A percentile compares a stretch with the other conserved stretches of the same genome.
Conservation (phyloP, 176 grass and related monocot genomes). For the Thinopyrum elongatum region DNA sequence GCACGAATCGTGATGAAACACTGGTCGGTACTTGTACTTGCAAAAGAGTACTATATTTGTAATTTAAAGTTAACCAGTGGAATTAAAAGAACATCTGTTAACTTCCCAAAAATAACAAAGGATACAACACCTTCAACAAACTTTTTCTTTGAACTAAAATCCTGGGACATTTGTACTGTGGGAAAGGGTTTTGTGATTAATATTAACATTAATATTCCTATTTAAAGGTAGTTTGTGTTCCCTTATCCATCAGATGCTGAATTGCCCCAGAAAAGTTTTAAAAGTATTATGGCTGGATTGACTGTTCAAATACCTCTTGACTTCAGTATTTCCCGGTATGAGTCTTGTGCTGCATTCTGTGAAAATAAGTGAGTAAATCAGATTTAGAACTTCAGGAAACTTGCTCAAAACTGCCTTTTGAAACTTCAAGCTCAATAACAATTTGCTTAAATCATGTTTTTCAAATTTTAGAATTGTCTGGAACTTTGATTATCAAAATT, state of each 20-base stretch:
- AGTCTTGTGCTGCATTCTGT: slow-evolving; percentile 77
- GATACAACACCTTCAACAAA: not conserved
- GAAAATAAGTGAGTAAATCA: slow-evolving; percentile 21
- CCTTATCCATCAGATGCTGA: not conserved
- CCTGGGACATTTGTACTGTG: not conserved
- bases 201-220: not conserved
- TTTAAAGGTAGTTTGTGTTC: not conserved
- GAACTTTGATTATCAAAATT: not conserved
- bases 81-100: not conserved
- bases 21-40: not conserved
- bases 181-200: not conserved
- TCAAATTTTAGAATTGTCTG: not conserved
- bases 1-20: not conserved
- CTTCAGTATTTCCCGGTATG: slow-evolving; percentile 57
- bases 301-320: slow-evolving; percentile 41
- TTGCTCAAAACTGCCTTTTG: not conserved
- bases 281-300: not conserved
- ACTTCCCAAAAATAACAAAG: not conserved
- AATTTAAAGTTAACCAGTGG: not conserved
- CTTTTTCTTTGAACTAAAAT: not conserved
- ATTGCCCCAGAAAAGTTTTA: too few relatives aligned
- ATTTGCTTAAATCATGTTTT: not conserved
- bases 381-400: not conserved
- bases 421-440: slow-evolving; percentile 1
- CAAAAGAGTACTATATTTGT: not conserved